These are phyloP conservation scores for Boletellus deceptivus DNA, from an alignment of 1,284 basidiomycete species.

Conservation along the genomic window DNA sequence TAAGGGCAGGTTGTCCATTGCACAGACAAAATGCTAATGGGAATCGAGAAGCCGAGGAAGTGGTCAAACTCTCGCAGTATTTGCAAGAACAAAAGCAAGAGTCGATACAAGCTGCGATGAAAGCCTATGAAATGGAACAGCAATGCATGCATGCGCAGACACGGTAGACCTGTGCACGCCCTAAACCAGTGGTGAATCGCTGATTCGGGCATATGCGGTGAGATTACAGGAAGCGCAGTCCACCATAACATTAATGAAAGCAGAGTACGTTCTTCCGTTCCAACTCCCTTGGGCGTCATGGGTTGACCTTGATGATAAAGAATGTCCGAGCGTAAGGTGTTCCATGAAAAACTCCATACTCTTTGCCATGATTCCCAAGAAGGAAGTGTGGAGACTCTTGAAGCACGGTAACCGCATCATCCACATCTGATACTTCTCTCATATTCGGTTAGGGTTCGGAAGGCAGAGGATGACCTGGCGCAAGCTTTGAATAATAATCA, in stretches of 20 bases:
- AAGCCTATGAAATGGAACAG: slow-evolving; percentile 30
- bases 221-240: slow-evolving; percentile 32
- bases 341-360: slow-evolving; percentile 26
- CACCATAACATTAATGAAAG: slow-evolving; percentile 29
- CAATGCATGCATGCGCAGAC: slow-evolving; percentile 20
- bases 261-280: slow-evolving; percentile 30
- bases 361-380: slow-evolving; percentile 34
- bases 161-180: slow-evolving; percentile 15
- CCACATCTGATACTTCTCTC: slow-evolving; percentile 6
- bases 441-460: slow-evolving; percentile 21
- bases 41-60: slow-evolving; percentile 21
- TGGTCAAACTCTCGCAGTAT: slow-evolving; percentile 23
- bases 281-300: slow-evolving; percentile 7
- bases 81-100: slow-evolving; percentile 33
- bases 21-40: slow-evolving; percentile 14
- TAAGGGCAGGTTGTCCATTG: slow-evolving; percentile 13
- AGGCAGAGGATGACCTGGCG: slow-evolving; percentile 19
- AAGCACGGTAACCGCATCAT: slow-evolving; percentile 24
- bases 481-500: slow-evolving; percentile 20
- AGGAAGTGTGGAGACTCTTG: slow-evolving; percentile 22
- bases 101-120: slow-evolving; percentile 21
- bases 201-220: slow-evolving; percentile 12
- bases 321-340: slow-evolving; percentile 22
- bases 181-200: slow-evolving; percentile 3
- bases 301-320: slow-evolving; percentile 18